Evolutionary conservation across 2,329 filamentous ascomycete species (phyloP), one percentile per base, ranked within the genome.

Genomic region (Pyrenophora graminea): DNA sequence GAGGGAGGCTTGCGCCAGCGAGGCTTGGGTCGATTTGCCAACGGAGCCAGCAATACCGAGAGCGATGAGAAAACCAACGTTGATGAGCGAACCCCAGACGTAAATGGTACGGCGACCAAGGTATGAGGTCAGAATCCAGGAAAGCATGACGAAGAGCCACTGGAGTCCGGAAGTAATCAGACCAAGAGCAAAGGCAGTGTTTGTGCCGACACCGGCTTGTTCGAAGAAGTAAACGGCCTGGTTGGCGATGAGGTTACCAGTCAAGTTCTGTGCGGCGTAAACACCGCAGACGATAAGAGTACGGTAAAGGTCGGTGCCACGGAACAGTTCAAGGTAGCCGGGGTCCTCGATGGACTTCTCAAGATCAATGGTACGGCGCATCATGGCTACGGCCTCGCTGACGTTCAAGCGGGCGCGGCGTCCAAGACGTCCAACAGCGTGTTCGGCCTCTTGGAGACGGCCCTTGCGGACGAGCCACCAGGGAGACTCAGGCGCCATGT

Each of bases 151-250:
- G 53, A 85, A 78, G 67, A 88, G 71, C 70, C 71, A 76, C 66
- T 86, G 82, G 2, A 88, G 82, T 41, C 79, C 82, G 0, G 85
- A 86, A 44, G 81, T 87, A 70, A 87, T 86, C 23, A 88, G 80
- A 69, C 82, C 82, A 13, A 87, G 76, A 32, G 79, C 80, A 64
- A 87, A 87, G 3, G 85, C 80, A 23, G 75, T 79, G 59, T 85
- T 73, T 3, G 67, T 71, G 1, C 52, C 51, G 59, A 88, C 80
- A 46, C 84, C 84, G 47, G 85, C 85, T 78, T 87, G 80, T 56
- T 76, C 75, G 62, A 86, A 86, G 70, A 86, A 86, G 64, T 79
- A 85, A 30, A 82, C 79, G 17, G 83, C 82, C 64, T 86, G 83
- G 59, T 85, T 85, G 61, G 84, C 83, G 52, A 86, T 83, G 39